phyloP scores from a whole-genome alignment of 257 asterid species.

The Ehretia macrophylla region DNA sequence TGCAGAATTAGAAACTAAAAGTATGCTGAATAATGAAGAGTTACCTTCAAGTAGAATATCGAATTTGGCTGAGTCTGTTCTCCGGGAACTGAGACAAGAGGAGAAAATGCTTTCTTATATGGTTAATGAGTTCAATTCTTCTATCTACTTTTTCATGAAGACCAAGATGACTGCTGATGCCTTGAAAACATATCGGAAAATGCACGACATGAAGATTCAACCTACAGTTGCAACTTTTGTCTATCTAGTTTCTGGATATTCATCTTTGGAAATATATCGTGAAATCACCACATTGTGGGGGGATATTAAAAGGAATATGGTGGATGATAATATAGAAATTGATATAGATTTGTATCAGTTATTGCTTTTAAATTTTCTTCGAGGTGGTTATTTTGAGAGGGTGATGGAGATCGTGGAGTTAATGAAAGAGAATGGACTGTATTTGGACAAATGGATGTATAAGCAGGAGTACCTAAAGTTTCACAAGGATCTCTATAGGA shows the following conservation, averaged over 20 bases:
- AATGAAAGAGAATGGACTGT: conserved; percentile 62
- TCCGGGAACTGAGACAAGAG: conserved; percentile 37
- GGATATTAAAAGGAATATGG: conserved; percentile 64
- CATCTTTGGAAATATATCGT: conserved; percentile 66
- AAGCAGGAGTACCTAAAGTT: conserved; percentile 55
- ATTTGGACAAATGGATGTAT: conserved; percentile 67
- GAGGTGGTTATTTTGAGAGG: conserved; percentile 90
- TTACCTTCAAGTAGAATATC: conserved; percentile 20
- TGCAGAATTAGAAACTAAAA: conserved; percentile 22
- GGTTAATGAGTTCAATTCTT: conserved; percentile 54
- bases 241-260: conserved; percentile 51
- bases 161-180: conserved; percentile 90
- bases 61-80: conserved; percentile 41
- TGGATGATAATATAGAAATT: conserved; percentile 24
- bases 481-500: conserved; percentile 76
- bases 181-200: conserved; percentile 51
- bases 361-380: conserved; percentile 54
- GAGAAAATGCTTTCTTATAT: conserved; percentile 20
- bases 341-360: conserved; percentile 64
- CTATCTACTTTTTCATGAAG: conserved; percentile 73
- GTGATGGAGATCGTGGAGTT: conserved; percentile 63
- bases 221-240: conserved; percentile 57
- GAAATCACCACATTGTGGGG: conserved; percentile 84
- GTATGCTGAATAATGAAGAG: conserved; percentile 17
- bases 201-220: conserved; percentile 59